Conservation (phyloP, 2,329 filamentous ascomycete species). For the Neurospora sp. region DNA sequence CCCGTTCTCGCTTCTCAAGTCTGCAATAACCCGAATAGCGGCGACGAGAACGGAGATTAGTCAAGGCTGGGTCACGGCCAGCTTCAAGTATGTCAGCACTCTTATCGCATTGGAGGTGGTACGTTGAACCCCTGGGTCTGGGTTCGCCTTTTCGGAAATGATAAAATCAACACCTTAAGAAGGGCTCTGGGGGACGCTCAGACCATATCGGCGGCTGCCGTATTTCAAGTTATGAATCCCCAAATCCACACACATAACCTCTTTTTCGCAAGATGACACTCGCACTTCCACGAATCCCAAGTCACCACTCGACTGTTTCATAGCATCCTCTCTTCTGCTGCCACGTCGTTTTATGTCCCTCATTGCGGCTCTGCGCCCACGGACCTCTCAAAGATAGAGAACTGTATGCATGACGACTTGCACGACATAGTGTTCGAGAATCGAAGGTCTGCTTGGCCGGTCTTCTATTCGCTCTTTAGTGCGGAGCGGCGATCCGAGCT, state of each 20-base stretch:
- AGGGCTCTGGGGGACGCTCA: background rate
- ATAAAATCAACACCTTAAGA: background rate
- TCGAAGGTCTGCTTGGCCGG: background rate
- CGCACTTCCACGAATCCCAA: background rate
- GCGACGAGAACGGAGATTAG: background rate
- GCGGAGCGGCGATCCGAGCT: background rate
- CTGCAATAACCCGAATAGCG: background rate
- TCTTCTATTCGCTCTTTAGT: background rate
- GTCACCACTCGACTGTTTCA: background rate
- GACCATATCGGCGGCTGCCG: background rate
- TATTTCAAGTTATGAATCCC: background rate
- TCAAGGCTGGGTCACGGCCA: background rate
- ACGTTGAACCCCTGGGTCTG: background rate
- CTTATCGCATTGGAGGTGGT: background rate
- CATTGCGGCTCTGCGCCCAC: background rate
- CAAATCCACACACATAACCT: background rate
- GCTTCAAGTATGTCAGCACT: background rate
- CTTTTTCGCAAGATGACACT: background rate
- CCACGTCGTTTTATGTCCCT: background rate
- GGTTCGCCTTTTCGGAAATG: background rate
- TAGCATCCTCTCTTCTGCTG: background rate
- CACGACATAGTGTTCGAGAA: background rate
- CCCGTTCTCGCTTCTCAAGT: background rate
- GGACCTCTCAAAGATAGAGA: background rate
- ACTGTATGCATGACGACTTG: background rate